These are phyloP conservation scores for Oldenlandia corymbosa DNA, from an alignment of 257 asterid genomes.

Conservation along the genomic window DNA sequence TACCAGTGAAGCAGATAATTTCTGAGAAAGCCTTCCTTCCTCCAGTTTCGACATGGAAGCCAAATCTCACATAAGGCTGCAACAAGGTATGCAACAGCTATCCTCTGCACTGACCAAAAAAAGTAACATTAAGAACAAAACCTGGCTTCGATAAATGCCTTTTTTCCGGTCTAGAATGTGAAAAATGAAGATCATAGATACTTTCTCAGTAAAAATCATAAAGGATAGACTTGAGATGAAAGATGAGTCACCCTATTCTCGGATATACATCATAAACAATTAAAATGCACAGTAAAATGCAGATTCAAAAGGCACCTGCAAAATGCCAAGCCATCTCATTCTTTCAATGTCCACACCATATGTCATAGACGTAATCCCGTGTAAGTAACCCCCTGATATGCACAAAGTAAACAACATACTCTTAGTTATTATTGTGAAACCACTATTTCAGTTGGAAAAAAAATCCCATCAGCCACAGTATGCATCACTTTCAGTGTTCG, in stretches of 20 bases:
- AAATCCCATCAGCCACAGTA: neutral
- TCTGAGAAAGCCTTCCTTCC: constrained; percentile 28
- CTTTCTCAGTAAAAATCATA: neutral
- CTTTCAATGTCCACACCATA: constrained; percentile 78
- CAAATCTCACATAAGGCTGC: constrained; percentile 85
- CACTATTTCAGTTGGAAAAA: neutral
- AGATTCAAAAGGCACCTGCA: constrained; percentile 50
- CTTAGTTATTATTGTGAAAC: neutral
- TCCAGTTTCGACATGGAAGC: constrained; percentile 56
- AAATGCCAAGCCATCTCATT: constrained; percentile 68
- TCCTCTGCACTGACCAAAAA: constrained; percentile 46
- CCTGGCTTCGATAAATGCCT: neutral
- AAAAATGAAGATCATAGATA: neutral
- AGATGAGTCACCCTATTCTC: no score
- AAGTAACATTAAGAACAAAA: neutral
- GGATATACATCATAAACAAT: no score
- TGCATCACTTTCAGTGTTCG: neutral
- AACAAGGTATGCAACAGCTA: constrained; percentile 67
- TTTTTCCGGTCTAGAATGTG: no score
- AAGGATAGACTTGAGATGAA: neutral
- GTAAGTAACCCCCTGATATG: constrained; percentile 82
- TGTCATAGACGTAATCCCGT: constrained; percentile 70
- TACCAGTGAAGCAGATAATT: constrained; percentile 63
- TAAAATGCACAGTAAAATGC: no score
- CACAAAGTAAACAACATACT: constrained; percentile 14